A percentile compares a stretch with the other conserved stretches of the same genome.
Conservation (phyloP, 2,329 filamentous ascomycete species). For the Phaeoacremonium minimum region DNA sequence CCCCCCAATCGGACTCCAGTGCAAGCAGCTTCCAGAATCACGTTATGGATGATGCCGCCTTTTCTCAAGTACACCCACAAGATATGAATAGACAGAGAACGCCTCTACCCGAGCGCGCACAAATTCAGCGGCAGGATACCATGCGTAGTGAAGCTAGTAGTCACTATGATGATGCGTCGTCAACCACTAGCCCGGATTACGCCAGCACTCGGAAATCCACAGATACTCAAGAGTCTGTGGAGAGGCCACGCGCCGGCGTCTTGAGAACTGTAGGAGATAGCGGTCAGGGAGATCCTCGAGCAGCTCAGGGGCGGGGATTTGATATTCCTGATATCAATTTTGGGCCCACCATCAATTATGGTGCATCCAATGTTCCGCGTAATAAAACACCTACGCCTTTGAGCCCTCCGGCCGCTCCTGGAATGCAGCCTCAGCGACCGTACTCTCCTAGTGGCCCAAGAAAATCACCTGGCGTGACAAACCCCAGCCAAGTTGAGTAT, state of each 20-base stretch:
- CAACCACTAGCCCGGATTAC: constrained; percentile 69
- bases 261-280: constrained; percentile 70
- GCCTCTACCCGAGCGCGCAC: constrained; percentile 8
- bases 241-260: constrained; percentile 72
- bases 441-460: constrained; percentile 24
- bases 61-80: constrained; percentile 38
- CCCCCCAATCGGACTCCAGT: constrained; percentile 29
- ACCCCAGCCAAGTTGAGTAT: constrained; percentile 15
- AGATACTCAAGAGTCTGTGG: constrained; percentile 45
- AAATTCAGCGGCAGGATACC: constrained; percentile 28
- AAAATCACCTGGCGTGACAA: constrained; percentile 9
- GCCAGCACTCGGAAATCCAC: constrained; percentile 62
- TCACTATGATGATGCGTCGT: constrained; percentile 59
- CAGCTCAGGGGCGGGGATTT: constrained; percentile 20
- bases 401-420: constrained; percentile 14
- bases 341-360: constrained; percentile 74
- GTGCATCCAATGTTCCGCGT: constrained; percentile 23
- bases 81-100: constrained; percentile 9
- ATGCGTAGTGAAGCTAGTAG: constrained; percentile 35
- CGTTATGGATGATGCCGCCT: constrained; percentile 41
- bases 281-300: constrained; percentile 18
- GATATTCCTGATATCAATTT: constrained; percentile 77
- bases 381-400: constrained; percentile 23
- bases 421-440: constrained; percentile 16
- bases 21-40: constrained; percentile 32